Percentiles rank a stretch among this genome's conserved stretches.
These are phyloP conservation scores for Tarenaya hassleriana DNA, from an alignment of 345 rosid species.

Conservation along the genomic window DNA sequence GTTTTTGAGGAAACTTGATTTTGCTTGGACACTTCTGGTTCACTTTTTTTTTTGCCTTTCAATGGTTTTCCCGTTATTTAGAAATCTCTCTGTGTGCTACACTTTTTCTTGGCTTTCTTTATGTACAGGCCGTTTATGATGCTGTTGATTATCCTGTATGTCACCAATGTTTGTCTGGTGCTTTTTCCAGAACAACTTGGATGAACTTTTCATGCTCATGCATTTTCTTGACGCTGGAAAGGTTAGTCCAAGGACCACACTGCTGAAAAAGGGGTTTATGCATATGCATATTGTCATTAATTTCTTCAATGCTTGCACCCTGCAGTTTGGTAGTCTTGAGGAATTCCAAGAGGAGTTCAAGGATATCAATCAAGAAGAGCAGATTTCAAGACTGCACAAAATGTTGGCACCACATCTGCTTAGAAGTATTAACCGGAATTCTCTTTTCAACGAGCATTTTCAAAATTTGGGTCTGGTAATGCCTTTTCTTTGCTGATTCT, in stretches of 20 bases:
- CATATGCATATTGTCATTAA: constrained; percentile 15
- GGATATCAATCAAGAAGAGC: constrained; percentile 99
- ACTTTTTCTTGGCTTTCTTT: background rate
- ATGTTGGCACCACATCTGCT: constrained; percentile 99
- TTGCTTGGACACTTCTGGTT: background rate
- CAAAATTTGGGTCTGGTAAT: constrained; percentile 1
- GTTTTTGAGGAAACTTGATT: background rate
- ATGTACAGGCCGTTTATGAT: too few relatives aligned
- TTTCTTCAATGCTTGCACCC: constrained; percentile 29
- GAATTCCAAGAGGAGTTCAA: constrained; percentile 97
- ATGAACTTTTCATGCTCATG: constrained; percentile 99
- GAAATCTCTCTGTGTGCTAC: background rate
- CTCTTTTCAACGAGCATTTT: constrained; percentile 17
- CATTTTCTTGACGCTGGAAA: constrained; percentile 99
- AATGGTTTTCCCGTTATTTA: background rate
- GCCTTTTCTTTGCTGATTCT: constrained; percentile 2
- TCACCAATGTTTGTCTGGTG: constrained; percentile 29
- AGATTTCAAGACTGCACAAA: constrained; percentile 89
- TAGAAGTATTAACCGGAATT: constrained; percentile 56
- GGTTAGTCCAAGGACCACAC: constrained; percentile 39
- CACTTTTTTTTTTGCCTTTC: background rate
- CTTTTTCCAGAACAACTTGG: constrained; percentile 92
- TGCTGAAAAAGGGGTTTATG: constrained; percentile 12
- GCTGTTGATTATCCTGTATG: background rate
- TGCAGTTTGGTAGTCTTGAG: constrained; percentile 96